Percentiles rank a stretch among this genome's conserved stretches.
phyloP scores from a whole-genome alignment of 2,329 filamentous ascomycete species.

The Xylaria sp. region DNA sequence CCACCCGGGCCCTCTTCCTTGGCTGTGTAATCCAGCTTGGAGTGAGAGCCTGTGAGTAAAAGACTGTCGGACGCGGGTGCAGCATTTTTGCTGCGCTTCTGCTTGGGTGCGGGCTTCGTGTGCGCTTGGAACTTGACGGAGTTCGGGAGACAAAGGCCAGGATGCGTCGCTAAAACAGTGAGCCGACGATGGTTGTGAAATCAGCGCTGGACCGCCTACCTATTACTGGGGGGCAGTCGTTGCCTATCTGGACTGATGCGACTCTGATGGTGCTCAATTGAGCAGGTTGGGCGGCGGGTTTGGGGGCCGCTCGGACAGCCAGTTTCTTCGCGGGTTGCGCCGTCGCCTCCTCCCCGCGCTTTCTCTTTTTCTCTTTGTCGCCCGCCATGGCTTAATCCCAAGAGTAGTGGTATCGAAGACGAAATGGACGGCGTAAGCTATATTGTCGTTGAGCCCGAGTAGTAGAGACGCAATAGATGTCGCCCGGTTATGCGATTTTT shows the following conservation, averaged over 20 bases:
- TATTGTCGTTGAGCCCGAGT: not conserved
- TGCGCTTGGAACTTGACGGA: conserved; percentile 45
- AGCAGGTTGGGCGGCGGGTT: conserved; percentile 30
- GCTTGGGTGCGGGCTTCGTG: conserved; percentile 33
- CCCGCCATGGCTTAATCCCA: conserved; percentile 34
- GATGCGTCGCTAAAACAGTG: conserved; percentile 36
- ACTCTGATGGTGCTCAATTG: conserved; percentile 39
- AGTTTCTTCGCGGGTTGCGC: conserved; percentile 49
- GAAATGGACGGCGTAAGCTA: not conserved
- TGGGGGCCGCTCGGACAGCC: conserved; percentile 36
- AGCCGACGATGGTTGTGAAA: conserved; percentile 18
- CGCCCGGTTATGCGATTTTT: not conserved
- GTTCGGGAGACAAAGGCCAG: conserved; percentile 36
- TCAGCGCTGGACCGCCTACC: conserved; percentile 36
- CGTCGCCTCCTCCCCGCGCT: conserved; percentile 41
- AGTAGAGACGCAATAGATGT: not conserved
- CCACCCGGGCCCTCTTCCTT: conserved; percentile 45
- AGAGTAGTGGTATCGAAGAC: not conserved
- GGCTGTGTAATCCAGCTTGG: conserved; percentile 54
- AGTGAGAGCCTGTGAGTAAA: conserved; percentile 52
- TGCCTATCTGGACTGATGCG: conserved; percentile 41
- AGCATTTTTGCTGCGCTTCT: conserved; percentile 39
- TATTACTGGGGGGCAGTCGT: conserved; percentile 48
- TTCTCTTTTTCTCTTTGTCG: conserved; percentile 46
- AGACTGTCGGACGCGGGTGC: conserved; percentile 41